Evolutionary conservation across 31 red algal genomes (phyloP).

Genomic region (Odonthalia washingtoniensis): DNA sequence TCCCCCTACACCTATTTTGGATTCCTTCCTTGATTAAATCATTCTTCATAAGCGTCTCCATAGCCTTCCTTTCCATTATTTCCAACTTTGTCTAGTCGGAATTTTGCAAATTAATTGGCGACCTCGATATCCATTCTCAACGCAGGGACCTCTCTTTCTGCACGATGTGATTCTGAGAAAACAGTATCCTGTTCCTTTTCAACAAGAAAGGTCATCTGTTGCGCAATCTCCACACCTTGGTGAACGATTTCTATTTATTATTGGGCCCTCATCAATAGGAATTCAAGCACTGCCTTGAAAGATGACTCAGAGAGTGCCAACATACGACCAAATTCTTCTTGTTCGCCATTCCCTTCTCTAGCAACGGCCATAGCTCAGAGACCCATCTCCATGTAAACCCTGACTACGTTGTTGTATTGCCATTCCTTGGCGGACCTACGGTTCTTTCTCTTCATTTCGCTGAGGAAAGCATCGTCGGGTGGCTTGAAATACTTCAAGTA

Average conservation of each 20-base stretch:
- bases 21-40: background rate
- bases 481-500: slow-evolving; percentile 26
- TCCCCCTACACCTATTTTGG: background rate
- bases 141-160: background rate
- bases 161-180: slow-evolving; percentile 11
- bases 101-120: slow-evolving; percentile 13
- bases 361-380: background rate
- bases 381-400: background rate
- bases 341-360: background rate
- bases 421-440: slow-evolving; percentile 41
- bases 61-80: background rate
- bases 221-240: background rate
- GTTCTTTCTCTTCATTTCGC: slow-evolving; percentile 24
- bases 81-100: background rate
- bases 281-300: background rate
- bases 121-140: slow-evolving; percentile 11
- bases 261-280: slow-evolving; percentile 20
- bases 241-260: slow-evolving; percentile 40
- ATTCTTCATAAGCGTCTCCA: slow-evolving; percentile 10
- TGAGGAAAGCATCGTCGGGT: slow-evolving; percentile 1
- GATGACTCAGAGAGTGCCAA: background rate
- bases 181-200: slow-evolving; percentile 14
- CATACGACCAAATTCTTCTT: background rate
- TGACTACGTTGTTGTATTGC: slow-evolving; percentile 39
- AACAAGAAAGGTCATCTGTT: slow-evolving; percentile 8